Percentiles rank a stretch among this genome's conserved stretches.
phyloP scores from a whole-genome alignment of 2,329 filamentous ascomycete genomes.

The Orbilia oligospora region DNA sequence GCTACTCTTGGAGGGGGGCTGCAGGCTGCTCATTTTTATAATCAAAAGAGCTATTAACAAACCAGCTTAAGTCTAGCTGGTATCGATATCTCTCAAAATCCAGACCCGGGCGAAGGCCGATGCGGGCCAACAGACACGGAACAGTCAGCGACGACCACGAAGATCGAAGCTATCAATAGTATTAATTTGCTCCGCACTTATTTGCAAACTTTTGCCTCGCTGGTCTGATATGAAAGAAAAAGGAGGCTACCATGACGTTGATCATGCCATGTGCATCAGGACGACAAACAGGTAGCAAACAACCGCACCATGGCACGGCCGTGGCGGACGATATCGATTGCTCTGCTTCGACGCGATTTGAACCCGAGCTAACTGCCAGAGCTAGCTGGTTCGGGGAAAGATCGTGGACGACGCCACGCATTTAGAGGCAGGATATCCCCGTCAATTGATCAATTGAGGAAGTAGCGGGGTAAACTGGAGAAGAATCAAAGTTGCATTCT shows the following conservation, averaged over 20 bases:
- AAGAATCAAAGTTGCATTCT: constrained; percentile 23
- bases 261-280: constrained; percentile 30
- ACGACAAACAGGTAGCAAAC: constrained; percentile 19
- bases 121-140: neutral
- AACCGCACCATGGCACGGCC: constrained; percentile 2
- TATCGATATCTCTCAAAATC: constrained; percentile 5
- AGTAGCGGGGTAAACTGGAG: constrained; percentile 41
- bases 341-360: constrained; percentile 5
- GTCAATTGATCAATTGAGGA: constrained; percentile 16
- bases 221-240: neutral
- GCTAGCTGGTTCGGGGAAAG: constrained; percentile 39
- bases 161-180: constrained; percentile 6
- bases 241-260: constrained; percentile 37
- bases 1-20: constrained; percentile 12
- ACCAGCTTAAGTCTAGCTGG: constrained; percentile 1
- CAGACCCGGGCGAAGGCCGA: constrained; percentile 32
- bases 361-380: constrained; percentile 16
- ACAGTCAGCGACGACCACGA: neutral
- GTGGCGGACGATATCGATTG: constrained; percentile 4
- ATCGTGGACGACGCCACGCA: constrained; percentile 34
- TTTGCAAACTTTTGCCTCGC: constrained; percentile 51
- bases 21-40: constrained; percentile 42
- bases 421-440: constrained; percentile 20
- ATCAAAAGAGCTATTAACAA: neutral
- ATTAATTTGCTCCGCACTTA: constrained; percentile 5